These are phyloP conservation scores for Betula pendula DNA, from an alignment of 306 rosid genomes.

Conservation along the genomic window DNA sequence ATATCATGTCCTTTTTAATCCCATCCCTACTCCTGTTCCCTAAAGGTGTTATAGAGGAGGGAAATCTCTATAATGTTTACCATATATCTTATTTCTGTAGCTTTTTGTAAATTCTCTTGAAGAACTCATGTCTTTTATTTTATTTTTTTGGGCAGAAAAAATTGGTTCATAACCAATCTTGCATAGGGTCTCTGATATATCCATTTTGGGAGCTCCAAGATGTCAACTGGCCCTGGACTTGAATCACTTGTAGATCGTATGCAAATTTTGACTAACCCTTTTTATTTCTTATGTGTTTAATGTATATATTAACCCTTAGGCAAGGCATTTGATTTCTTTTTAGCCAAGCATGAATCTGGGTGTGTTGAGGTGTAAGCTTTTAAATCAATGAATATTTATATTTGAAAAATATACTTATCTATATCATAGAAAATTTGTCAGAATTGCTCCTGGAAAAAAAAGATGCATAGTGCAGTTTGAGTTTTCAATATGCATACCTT, in stretches of 20 bases:
- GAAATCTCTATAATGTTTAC: background rate
- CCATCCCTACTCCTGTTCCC: background rate
- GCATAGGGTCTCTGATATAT: background rate
- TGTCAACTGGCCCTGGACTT: conserved; percentile 53
- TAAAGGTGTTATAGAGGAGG: background rate
- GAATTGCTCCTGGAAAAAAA: background rate
- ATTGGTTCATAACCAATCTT: background rate
- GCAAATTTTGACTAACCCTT: conserved; percentile 7
- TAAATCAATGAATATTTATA: too few species aligned
- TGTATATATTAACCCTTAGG: background rate
- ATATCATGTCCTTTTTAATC: background rate
- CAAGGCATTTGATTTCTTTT: background rate
- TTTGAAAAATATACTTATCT: background rate
- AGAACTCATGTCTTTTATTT: background rate
- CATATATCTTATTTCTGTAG: background rate
- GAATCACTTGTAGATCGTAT: conserved; percentile 63
- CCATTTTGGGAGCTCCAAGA: conserved; percentile 15
- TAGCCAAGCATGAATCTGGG: background rate
- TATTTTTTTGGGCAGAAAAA: conserved; percentile 1
- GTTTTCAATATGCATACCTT: background rate
- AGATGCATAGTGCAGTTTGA: background rate
- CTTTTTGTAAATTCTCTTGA: background rate
- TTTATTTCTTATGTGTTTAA: background rate
- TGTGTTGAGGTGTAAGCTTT: background rate
- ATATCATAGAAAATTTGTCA: background rate